Base-by-base conservation (phyloP, 768 basidiomycete genomes). In the Mycena vulgaris region DNA sequence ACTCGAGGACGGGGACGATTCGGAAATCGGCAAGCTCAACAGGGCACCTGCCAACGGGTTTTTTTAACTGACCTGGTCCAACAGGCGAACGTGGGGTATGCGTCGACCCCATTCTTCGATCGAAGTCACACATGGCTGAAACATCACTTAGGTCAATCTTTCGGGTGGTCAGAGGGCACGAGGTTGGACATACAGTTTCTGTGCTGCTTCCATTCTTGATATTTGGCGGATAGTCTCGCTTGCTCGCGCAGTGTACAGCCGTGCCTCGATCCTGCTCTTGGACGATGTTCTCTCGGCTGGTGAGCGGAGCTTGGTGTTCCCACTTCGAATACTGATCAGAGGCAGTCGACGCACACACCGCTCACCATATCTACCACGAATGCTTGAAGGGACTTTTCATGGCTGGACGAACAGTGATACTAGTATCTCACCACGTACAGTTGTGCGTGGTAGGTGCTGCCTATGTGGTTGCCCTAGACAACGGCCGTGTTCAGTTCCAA, bases 341-440 rank as follows among this genome's bases (percentile, higher is more conserved):
- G n/a, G 5, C 74, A 87, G 96, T 98, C 49, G 96, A 98, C 75
- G 95, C 96, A 0, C 95, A 97, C 75, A 97, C 95, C 5, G 96
- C 96, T 13, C 88, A 94, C 69, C 94, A 97, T 75, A 86, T 99
- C n/a, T 96, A 91, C 80, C 83, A 90, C 52, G 80, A 93, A 73
- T 97, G 96, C 74, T 83, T 99, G 39, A 90, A 89, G 74, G 97
- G 97, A 19, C 89, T 92, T 16, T 85, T 98, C 33, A 89, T 96
- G 85, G 81, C 83, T 56, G 91, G 90, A n/a, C 88, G 97, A 40
- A 98, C 97, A 0, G 84, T 96, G 69, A 89, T 99, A 66, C 87
- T 99, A 21, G 97, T 98, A 59, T 98, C 97, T 6, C 97, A 99
- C 76, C 95, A 97, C 76, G 93, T 98, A 31, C 93, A 95, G 75